Evolutionary conservation across 768 basidiomycete species (phyloP).

Genomic region (Mycena galopus): DNA sequence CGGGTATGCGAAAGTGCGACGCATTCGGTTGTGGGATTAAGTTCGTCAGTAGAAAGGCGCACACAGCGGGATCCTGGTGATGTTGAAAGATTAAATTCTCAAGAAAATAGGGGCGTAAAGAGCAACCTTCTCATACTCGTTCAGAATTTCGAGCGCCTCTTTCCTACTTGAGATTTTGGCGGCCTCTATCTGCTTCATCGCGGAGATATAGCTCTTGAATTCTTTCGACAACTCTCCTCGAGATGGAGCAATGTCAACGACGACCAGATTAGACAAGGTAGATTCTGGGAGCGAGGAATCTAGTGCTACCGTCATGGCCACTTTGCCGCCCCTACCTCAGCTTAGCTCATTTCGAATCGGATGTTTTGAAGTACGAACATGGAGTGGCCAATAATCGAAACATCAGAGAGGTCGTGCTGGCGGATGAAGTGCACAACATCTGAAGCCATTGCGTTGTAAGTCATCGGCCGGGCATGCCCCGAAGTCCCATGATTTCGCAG

Average conservation of each 20-base stretch:
- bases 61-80: slow-evolving; percentile 74
- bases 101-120: slow-evolving; percentile 32
- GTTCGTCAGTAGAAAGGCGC: slow-evolving; percentile 92
- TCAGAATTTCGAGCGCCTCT: slow-evolving; percentile 77
- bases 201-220: slow-evolving; percentile 74
- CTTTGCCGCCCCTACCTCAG: slow-evolving; percentile 83
- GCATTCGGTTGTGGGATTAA: slow-evolving; percentile 57
- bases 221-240: slow-evolving; percentile 69
- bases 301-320: slow-evolving; percentile 79
- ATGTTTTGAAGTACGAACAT: slow-evolving; percentile 67
- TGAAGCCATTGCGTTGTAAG: slow-evolving; percentile 82
- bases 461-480: slow-evolving; percentile 80
- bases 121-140: slow-evolving; percentile 70
- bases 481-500: slow-evolving; percentile 92
- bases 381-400: slow-evolving; percentile 89
- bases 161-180: slow-evolving; percentile 69
- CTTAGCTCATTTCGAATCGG: not conserved
- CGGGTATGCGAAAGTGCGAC: slow-evolving; percentile 76
- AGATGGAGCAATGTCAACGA: slow-evolving; percentile 87
- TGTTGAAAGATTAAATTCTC: not conserved
- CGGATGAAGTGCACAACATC: slow-evolving; percentile 81
- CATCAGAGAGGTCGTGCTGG: slow-evolving; percentile 64
- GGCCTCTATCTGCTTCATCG: slow-evolving; percentile 80
- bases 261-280: slow-evolving; percentile 69
- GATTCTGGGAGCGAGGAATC: slow-evolving; percentile 54